These are phyloP conservation scores for Pelargonium australe DNA, from an alignment of 441 rosid genomes.

Conservation along the genomic window DNA sequence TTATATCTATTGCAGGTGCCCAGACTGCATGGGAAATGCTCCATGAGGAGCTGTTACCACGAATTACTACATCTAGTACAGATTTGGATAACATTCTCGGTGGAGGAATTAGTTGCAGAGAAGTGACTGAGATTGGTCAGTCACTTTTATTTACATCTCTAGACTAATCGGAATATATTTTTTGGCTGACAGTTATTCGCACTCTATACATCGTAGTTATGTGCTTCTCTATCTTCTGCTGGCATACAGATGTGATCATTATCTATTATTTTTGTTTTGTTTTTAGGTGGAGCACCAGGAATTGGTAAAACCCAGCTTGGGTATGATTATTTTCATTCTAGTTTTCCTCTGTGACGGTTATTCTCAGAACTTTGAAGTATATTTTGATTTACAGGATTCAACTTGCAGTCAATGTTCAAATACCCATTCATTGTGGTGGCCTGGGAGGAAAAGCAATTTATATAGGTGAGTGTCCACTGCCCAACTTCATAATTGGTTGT, in stretches of 20 bases:
- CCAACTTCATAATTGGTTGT: neutral
- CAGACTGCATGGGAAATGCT: conserved; percentile 94
- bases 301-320: conserved; percentile 97
- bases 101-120: conserved; percentile 81
- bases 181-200: neutral
- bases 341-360: conserved; percentile 2
- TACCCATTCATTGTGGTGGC: conserved; percentile 76
- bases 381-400: conserved; percentile 59
- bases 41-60: conserved; percentile 48
- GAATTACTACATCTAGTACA: conserved; percentile 75
- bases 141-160: conserved; percentile 9
- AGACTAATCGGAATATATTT: neutral
- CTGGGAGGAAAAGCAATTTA: conserved; percentile 85
- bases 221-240: conserved; percentile 9
- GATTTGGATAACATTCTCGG: conserved; percentile 75
- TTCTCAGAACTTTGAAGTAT: conserved; percentile 13
- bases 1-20: conserved; percentile 39
- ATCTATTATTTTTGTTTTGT: conserved; percentile 9
- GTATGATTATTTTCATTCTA: conserved; percentile 34
- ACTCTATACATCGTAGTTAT: conserved; percentile 1
- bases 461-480: conserved; percentile 39
- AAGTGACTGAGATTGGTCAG: conserved; percentile 90
- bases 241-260: neutral
- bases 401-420: conserved; percentile 87
- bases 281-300: conserved; percentile 82